These are phyloP conservation scores for Pseudocercospora fuligena DNA, from an alignment of 2,329 filamentous ascomycete genomes.

Conservation along the genomic window DNA sequence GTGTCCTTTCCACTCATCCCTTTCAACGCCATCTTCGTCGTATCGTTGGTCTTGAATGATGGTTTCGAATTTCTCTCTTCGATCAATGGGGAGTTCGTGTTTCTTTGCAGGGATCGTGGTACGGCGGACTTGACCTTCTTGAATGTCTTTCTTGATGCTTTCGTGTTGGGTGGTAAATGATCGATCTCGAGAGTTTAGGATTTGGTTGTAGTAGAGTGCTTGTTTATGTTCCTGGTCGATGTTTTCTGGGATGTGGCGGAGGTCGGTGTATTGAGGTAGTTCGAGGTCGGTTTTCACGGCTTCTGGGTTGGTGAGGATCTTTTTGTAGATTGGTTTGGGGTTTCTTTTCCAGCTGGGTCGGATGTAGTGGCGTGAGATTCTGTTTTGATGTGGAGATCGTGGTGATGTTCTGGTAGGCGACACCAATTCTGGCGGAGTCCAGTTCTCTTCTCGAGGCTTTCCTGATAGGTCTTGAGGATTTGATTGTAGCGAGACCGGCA, in stretches of 20 bases:
- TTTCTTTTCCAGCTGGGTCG: slow-evolving; percentile 11
- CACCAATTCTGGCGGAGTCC: not conserved
- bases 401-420: not conserved
- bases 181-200: not conserved
- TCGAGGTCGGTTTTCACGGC: not conserved
- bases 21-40: not conserved
- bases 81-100: not conserved
- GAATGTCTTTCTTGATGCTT: not conserved
- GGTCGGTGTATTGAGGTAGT: not conserved
- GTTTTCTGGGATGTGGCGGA: not conserved
- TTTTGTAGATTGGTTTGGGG: not conserved
- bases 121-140: not conserved
- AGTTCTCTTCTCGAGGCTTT: not conserved
- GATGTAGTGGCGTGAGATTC: slow-evolving; percentile 7
- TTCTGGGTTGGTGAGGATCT: not conserved
- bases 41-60: not conserved
- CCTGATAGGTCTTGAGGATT: not conserved
- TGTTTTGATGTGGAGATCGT: not conserved
- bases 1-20: not conserved
- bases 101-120: not conserved
- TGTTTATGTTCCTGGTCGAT: not conserved
- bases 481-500: not conserved
- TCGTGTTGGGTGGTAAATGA: not conserved
- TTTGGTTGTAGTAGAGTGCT: not conserved
- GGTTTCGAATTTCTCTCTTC: not conserved